Conservation (phyloP, 1,284 basidiomycete species). For the Fistulina hepatica region DNA sequence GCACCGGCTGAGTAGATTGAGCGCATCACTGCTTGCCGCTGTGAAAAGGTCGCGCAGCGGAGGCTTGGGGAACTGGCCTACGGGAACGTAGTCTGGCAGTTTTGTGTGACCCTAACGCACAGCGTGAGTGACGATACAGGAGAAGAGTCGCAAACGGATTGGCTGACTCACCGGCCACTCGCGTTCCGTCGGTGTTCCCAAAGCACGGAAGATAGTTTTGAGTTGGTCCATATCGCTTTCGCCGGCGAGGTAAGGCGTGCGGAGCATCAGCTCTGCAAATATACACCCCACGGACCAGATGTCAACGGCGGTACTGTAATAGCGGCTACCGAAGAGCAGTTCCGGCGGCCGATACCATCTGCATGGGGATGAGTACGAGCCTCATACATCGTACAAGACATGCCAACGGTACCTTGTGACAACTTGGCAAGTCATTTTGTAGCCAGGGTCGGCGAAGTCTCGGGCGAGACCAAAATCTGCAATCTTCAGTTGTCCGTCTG, state of each 20-base stretch:
- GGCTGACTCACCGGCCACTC: slow-evolving; percentile 78
- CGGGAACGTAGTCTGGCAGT: slow-evolving; percentile 81
- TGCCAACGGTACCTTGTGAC: slow-evolving; percentile 71
- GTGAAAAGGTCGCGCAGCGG: slow-evolving; percentile 82
- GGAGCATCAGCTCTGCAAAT: slow-evolving; percentile 90
- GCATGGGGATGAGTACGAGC: slow-evolving; percentile 2
- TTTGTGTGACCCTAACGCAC: slow-evolving; percentile 67
- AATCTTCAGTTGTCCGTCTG: slow-evolving; percentile 88
- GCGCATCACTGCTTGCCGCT: slow-evolving; percentile 78
- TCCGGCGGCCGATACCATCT: slow-evolving; percentile 99
- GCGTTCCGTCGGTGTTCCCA: slow-evolving; percentile 91
- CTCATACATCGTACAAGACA: neutral
- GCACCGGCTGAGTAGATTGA: slow-evolving; percentile 76
- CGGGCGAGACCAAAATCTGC: slow-evolving; percentile 99
- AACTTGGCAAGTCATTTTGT: slow-evolving; percentile 97
- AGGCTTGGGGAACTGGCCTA: slow-evolving; percentile 74
- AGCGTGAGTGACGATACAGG: slow-evolving; percentile 4
- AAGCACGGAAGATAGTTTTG: slow-evolving; percentile 86
- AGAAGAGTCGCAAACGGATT: neutral
- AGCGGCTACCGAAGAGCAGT: slow-evolving; percentile 78
- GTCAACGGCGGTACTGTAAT: slow-evolving; percentile 84
- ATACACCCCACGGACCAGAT: slow-evolving; percentile 96
- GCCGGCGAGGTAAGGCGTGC: slow-evolving; percentile 88
- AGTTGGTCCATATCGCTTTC: slow-evolving; percentile 96
- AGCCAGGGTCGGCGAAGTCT: slow-evolving; percentile 87